Conservation (phyloP, 2,329 filamentous ascomycete species). For the Didymosphaeria variabile region DNA sequence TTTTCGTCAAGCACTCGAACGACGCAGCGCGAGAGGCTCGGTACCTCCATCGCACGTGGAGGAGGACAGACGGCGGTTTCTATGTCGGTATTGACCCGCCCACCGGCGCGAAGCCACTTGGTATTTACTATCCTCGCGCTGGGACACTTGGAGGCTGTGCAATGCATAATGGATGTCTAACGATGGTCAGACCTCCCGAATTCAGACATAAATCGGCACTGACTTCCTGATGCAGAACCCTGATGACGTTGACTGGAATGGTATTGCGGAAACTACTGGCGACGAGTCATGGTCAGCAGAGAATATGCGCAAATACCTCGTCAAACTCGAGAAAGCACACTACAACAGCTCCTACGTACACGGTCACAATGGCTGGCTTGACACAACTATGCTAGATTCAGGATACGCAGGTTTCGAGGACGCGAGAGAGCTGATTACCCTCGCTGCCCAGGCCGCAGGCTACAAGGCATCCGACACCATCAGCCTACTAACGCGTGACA, state of each 20-base stretch:
- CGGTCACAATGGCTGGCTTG: slow-evolving; percentile 65
- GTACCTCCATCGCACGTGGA: slow-evolving; percentile 67
- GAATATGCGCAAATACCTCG: slow-evolving; percentile 66
- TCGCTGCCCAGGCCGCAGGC: slow-evolving; percentile 59
- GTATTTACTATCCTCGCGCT: slow-evolving; percentile 67
- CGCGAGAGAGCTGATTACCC: slow-evolving; percentile 58
- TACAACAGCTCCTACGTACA: slow-evolving; percentile 57
- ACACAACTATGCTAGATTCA: slow-evolving; percentile 59
- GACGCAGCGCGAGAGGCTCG: slow-evolving; percentile 61
- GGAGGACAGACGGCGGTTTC: slow-evolving; percentile 52
- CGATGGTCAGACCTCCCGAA: slow-evolving; percentile 62
- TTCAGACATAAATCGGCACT: neutral
- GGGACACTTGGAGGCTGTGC: slow-evolving; percentile 66
- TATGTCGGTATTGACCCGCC: slow-evolving; percentile 59
- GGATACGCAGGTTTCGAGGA: slow-evolving; percentile 60
- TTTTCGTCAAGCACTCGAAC: slow-evolving; percentile 68
- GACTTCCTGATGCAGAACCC: slow-evolving; percentile 59
- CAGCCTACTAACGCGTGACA: slow-evolving; percentile 31
- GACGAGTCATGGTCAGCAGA: slow-evolving; percentile 61
- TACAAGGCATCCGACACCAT: slow-evolving; percentile 19
- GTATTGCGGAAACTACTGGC: slow-evolving; percentile 64
- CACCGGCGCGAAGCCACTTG: slow-evolving; percentile 58
- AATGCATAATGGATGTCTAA: slow-evolving; percentile 68
- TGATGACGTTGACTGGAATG: slow-evolving; percentile 64
- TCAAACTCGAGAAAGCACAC: slow-evolving; percentile 59